Conservation (phyloP, 2,329 filamentous ascomycete genomes). For the Lanzia echinophila region DNA sequence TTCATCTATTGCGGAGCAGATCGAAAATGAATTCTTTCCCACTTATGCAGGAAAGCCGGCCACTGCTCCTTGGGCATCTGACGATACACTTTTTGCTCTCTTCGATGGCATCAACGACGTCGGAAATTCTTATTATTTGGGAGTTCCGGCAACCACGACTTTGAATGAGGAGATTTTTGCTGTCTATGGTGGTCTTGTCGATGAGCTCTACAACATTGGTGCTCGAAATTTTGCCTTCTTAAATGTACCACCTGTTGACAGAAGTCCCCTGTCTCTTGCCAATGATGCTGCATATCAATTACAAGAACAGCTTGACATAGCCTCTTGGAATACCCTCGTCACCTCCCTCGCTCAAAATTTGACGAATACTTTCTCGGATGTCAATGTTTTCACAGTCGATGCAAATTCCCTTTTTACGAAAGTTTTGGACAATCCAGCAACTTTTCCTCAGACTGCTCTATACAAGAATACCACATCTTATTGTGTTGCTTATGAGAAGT, state of each 20-base stretch:
- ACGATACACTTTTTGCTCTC: slow-evolving; percentile 20
- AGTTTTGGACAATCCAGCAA: slow-evolving; percentile 46
- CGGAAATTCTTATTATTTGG: slow-evolving; percentile 40
- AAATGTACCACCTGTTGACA: slow-evolving; percentile 52
- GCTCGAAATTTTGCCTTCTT: slow-evolving; percentile 53
- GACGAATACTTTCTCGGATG: slow-evolving; percentile 33
- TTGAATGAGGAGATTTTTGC: slow-evolving; percentile 38
- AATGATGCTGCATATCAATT: slow-evolving; percentile 33
- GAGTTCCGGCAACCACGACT: slow-evolving; percentile 23
- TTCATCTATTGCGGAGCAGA: slow-evolving; percentile 33
- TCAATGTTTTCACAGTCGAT: slow-evolving; percentile 48
- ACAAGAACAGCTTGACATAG: slow-evolving; percentile 39
- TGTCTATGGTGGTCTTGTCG: slow-evolving; percentile 36
- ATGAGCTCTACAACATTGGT: slow-evolving; percentile 45
- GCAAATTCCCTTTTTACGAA: slow-evolving; percentile 43
- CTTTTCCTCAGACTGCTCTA: slow-evolving; percentile 42
- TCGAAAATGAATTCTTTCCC: slow-evolving; percentile 37
- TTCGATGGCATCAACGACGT: slow-evolving; percentile 54
- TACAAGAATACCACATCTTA: slow-evolving; percentile 50
- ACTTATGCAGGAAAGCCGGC: slow-evolving; percentile 31
- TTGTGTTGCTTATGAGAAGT: slow-evolving; percentile 49
- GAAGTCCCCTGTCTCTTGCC: slow-evolving; percentile 41
- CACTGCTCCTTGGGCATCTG: slow-evolving; percentile 18
- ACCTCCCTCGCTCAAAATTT: slow-evolving; percentile 33
- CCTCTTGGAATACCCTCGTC: slow-evolving; percentile 45